A percentile compares a stretch with the other conserved stretches of the same genome.
Conservation (phyloP, 257 asterid species). For the Gentiana straminea region DNA sequence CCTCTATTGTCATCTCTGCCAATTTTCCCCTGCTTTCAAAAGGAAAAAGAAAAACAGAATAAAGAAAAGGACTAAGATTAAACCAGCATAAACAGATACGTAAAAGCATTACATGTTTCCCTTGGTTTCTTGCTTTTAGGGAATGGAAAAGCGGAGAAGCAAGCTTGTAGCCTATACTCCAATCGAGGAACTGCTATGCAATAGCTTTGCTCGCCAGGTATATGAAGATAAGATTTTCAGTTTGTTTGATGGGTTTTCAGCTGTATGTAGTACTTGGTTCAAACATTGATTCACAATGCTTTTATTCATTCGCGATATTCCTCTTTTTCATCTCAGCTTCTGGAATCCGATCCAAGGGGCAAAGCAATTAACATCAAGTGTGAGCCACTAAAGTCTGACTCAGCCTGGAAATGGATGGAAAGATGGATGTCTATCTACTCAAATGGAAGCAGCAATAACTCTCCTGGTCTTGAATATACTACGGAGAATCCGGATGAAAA, state of each 20-base stretch:
- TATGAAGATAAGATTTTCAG: not conserved
- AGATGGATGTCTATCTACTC: slow-evolving; percentile 85
- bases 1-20: too few relatives aligned
- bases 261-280: too few relatives aligned
- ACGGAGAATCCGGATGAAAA: slow-evolving; percentile 12
- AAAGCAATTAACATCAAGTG: slow-evolving; percentile 67
- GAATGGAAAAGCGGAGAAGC: slow-evolving; percentile 18
- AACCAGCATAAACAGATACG: too few relatives aligned
- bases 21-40: too few relatives aligned
- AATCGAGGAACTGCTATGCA: slow-evolving; percentile 70
- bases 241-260: too few relatives aligned
- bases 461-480: slow-evolving; percentile 8
- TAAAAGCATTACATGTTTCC: not conserved
- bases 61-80: not conserved
- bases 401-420: slow-evolving; percentile 95
- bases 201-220: slow-evolving; percentile 91
- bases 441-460: slow-evolving; percentile 24
- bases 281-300: too few relatives aligned
- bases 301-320: slow-evolving; percentile 14
- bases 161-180: slow-evolving; percentile 32
- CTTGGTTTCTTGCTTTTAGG: slow-evolving; percentile 36
- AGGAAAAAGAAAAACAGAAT: too few relatives aligned
- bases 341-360: slow-evolving; percentile 66
- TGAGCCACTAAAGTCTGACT: slow-evolving; percentile 73
- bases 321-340: slow-evolving; percentile 42